Percentiles rank a stretch among this genome's conserved stretches.
Evolutionary conservation across 2,329 filamentous ascomycete genomes (phyloP).

Genomic region (Fusarium armeniacum): DNA sequence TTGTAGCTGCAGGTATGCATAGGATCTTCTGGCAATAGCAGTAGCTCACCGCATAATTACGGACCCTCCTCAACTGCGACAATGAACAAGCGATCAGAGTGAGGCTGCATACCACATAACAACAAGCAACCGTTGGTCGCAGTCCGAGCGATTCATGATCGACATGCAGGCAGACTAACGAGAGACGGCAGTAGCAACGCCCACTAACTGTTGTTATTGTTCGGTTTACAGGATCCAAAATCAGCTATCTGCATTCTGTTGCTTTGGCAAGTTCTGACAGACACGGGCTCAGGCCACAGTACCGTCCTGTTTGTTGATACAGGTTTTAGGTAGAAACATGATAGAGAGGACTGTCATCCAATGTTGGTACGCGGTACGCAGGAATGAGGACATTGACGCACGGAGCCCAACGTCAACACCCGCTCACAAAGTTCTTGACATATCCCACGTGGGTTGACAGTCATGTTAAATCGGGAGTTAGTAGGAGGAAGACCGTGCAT

Average conservation of each 20-base stretch:
- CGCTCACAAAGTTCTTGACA: conserved; percentile 25
- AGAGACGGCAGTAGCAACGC: neutral
- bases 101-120: conserved; percentile 18
- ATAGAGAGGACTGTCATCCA: neutral
- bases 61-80: conserved; percentile 18
- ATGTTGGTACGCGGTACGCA: neutral
- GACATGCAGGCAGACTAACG: conserved; percentile 6
- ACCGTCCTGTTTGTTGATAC: conserved; percentile 2
- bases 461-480: conserved; percentile 28
- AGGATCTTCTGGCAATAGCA: conserved; percentile 13
- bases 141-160: conserved; percentile 7
- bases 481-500: conserved; percentile 36
- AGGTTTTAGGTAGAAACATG: neutral
- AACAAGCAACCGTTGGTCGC: conserved; percentile 7
- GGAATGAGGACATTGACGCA: conserved; percentile 19
- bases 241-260: neutral
- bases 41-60: conserved; percentile 9
- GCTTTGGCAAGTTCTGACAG: neutral
- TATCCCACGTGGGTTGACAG: conserved; percentile 35
- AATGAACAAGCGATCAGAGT: conserved; percentile 15
- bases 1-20: neutral
- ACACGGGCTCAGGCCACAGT: conserved; percentile 5
- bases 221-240: neutral
- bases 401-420: conserved; percentile 9
- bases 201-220: neutral